Conservation (phyloP, 192 early-diverging fungal genomes). For the Chytriomyces sp. region DNA sequence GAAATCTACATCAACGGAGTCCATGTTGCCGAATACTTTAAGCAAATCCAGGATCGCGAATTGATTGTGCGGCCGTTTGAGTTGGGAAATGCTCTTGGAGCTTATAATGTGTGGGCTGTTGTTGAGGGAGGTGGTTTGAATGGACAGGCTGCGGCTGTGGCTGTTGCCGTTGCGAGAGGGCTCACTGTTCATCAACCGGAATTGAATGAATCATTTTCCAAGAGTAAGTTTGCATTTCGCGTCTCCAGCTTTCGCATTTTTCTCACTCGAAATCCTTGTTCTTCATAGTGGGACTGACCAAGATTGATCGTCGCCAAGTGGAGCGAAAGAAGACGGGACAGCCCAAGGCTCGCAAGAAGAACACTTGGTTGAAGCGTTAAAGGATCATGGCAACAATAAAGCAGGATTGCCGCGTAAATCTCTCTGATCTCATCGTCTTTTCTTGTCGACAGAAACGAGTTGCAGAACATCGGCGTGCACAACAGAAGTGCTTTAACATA, state of each 20-base stretch:
- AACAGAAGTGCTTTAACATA: too few species aligned
- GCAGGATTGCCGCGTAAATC: too few species aligned
- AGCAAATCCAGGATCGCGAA: slow-evolving; percentile 67
- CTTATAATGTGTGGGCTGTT: slow-evolving; percentile 84
- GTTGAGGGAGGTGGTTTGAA: slow-evolving; percentile 82
- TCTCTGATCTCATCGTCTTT: too few species aligned
- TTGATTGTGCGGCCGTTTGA: slow-evolving; percentile 75
- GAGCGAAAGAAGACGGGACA: slow-evolving; percentile 98
- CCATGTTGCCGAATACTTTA: slow-evolving; percentile 77
- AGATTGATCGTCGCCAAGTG: slow-evolving; percentile 64
- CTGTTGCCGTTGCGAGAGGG: slow-evolving; percentile 78
- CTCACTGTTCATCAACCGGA: slow-evolving; percentile 67
- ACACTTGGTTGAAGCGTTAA: slow-evolving; percentile 70
- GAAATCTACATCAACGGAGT: slow-evolving; percentile 76
- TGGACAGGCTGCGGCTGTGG: slow-evolving; percentile 86
- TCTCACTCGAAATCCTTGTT: neutral
- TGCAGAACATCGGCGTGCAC: too few species aligned
- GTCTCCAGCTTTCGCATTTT: slow-evolving; percentile 30
- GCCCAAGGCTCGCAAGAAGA: slow-evolving; percentile 88
- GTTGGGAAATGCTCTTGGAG: slow-evolving; percentile 64
- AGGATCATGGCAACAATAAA: too few species aligned
- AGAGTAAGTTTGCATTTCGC: slow-evolving; percentile 52
- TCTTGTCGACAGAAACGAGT: too few species aligned
- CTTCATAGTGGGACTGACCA: slow-evolving; percentile 38
- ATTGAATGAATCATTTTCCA: slow-evolving; percentile 60